phyloP scores from a whole-genome alignment of 345 rosid species.

The Populus ilicifolia region DNA sequence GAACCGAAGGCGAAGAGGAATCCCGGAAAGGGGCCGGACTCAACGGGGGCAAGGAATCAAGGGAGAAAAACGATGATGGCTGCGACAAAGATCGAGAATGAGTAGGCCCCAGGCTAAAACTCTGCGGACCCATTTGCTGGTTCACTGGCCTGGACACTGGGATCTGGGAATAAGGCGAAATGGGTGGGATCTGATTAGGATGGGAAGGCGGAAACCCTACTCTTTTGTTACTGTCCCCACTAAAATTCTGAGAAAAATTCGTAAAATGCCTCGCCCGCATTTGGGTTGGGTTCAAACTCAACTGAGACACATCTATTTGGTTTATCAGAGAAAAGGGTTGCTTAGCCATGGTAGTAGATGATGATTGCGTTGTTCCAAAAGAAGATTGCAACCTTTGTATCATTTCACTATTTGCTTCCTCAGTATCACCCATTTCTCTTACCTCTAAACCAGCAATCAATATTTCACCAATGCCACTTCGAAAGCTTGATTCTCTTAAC shows the following conservation, averaged over 20 bases:
- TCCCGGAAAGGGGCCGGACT: constrained; percentile 70
- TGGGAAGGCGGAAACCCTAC: constrained; percentile 84
- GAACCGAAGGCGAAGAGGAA: constrained; percentile 29
- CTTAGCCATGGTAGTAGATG: constrained; percentile 43
- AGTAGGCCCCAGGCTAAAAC: constrained; percentile 40
- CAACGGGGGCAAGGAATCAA: constrained; percentile 75
- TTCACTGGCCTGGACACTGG: constrained; percentile 50
- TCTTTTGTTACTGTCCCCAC: constrained; percentile 45
- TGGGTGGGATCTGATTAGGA: constrained; percentile 77
- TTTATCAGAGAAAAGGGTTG: constrained; percentile 40
- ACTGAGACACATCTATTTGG: constrained; percentile 53
- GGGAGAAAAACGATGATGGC: constrained; percentile 68
- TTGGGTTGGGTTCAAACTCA: constrained; percentile 48
- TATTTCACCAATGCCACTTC: constrained; percentile 4
- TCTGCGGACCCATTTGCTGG: constrained; percentile 51
- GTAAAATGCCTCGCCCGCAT: constrained; percentile 47
- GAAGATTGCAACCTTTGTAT: constrained; percentile 70
- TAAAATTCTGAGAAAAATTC: constrained; percentile 46
- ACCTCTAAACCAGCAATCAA: not conserved
- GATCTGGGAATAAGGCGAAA: constrained; percentile 87
- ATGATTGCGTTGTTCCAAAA: constrained; percentile 40
- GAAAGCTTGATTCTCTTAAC: not conserved
- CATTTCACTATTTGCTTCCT: constrained; percentile 54
- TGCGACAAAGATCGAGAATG: constrained; percentile 89
- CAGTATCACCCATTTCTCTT: constrained; percentile 62